Base-by-base conservation (phyloP, 106 monocot genomes). In the Cymbidium sinense region DNA sequence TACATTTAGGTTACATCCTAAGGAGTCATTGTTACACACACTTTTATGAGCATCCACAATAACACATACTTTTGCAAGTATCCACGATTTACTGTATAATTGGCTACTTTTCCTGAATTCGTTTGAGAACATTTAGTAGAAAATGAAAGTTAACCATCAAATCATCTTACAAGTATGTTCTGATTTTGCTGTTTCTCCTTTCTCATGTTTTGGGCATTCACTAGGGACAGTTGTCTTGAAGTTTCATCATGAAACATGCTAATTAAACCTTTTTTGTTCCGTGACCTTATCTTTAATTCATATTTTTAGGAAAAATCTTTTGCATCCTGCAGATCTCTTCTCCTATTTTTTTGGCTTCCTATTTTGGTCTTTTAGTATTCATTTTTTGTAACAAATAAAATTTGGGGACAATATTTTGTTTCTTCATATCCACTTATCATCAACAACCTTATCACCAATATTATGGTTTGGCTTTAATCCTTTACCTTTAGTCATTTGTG, bases 391-490 rank as follows among this genome's bases (percentile, higher is more conserved):
- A 58, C 5, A 58, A 58, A 58, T 58, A 58, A 55, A 58, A 23
- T 58, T 58, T 58, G 58, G 23, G 4, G 25, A 0, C 52, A 52
- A 52, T 20, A 52, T 20, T 23, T 47, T 21, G 25, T 23, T n/a
- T n/a, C 25, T 4, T 23, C 58, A 20, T 23, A 58, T 21, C 25
- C 23, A 2, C 23, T n/a, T 58, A 23, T 58, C 58, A 58, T 58
- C n/a, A 58, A 6, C 58, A 58, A 23, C 4, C 58, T 58, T 58
- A 58, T 58, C 8, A 23, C 23, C 7, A 58, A 2, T 58, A 7
- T 58, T 58, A 58, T 58, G 58, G 58, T n/a, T 58, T 23, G 58
- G 58, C 58, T 58, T 58, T 23, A 58, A 58, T 58, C 58, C 58
- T 58, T 25, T 2, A 2, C 47, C n/a, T 58, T 5, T 5, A 7